Percentiles rank a stretch among this genome's conserved stretches.
These are phyloP conservation scores for Xylariaceae sp. DNA, from an alignment of 2,329 filamentous ascomycete genomes.

Conservation along the genomic window DNA sequence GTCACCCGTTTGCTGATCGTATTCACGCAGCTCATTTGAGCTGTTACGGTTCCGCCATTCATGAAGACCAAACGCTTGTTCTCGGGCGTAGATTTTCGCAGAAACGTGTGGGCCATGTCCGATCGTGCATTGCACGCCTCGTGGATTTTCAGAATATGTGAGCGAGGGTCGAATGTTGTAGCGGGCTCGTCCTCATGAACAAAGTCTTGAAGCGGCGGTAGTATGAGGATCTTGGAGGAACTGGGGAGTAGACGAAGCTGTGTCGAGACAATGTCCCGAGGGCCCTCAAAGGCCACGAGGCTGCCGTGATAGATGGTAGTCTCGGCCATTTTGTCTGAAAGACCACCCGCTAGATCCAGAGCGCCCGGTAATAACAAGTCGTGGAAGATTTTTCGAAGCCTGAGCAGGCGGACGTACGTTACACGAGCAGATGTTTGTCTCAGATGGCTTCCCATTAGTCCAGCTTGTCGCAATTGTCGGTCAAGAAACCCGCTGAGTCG, in stretches of 20 bases:
- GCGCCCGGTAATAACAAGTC: no score
- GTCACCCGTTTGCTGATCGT: conserved; percentile 53
- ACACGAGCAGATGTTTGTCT: not conserved
- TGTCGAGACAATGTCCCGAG: conserved; percentile 52
- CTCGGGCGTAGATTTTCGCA: conserved; percentile 43
- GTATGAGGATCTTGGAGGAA: conserved; percentile 56
- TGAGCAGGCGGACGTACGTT: not conserved
- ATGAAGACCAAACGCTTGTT: conserved; percentile 58
- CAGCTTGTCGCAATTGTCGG: not conserved
- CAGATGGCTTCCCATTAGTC: not conserved
- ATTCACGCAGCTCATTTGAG: conserved; percentile 52
- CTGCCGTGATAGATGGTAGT: conserved; percentile 41
- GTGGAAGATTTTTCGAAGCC: no score
- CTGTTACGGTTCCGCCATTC: conserved; percentile 56
- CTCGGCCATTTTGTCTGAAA: conserved; percentile 23
- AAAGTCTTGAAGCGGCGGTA: conserved; percentile 53
- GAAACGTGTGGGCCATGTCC: conserved; percentile 49
- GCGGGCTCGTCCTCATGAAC: conserved; percentile 32
- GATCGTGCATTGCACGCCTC: conserved; percentile 46
- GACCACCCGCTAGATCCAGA: no score
- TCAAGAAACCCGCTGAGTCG: not conserved
- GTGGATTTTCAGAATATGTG: conserved; percentile 50
- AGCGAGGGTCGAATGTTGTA: conserved; percentile 35
- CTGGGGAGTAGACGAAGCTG: conserved; percentile 59
- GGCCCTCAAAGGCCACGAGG: conserved; percentile 60